Conservation (phyloP, 139 green algal genomes). For the Prasinococcaceae sp. region DNA sequence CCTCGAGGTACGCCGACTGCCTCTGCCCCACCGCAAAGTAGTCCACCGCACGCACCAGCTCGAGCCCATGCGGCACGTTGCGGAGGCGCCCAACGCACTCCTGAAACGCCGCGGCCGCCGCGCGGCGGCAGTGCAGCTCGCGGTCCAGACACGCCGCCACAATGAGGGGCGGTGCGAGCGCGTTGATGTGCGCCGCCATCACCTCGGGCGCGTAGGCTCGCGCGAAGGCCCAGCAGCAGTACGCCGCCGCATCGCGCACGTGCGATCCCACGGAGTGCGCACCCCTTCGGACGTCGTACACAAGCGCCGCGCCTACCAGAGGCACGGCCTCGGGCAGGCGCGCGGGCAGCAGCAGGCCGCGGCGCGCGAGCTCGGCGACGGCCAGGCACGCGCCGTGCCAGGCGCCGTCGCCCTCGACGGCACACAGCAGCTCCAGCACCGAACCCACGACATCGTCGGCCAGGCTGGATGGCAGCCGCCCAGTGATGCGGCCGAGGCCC, state of each 20-base stretch:
- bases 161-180: conserved; percentile 66
- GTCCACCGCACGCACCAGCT: conserved; percentile 70
- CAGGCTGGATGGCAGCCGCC: conserved; percentile 62
- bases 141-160: conserved; percentile 29
- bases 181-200: conserved; percentile 25
- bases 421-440: conserved; percentile 52
- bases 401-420: conserved; percentile 44
- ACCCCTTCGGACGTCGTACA: conserved; percentile 79
- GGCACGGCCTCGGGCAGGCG: conserved; percentile 37
- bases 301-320: conserved; percentile 41
- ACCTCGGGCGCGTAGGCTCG: conserved; percentile 58
- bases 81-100: conserved; percentile 81
- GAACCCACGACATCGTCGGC: conserved; percentile 64
- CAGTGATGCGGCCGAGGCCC: conserved; percentile 68
- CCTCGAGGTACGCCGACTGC: conserved; percentile 19
- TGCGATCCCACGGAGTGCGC: conserved; percentile 77
- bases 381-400: conserved; percentile 95
- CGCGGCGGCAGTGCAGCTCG: conserved; percentile 53
- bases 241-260: conserved; percentile 86
- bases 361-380: conserved; percentile 78
- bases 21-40: conserved; percentile 72
- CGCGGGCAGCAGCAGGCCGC: conserved; percentile 66
- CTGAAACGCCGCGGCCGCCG: conserved; percentile 87
- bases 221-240: conserved; percentile 92
- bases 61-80: conserved; percentile 75